Evolutionary conservation across 352 stramenopile species (phyloP), one percentile per base, ranked within the genome.

Genomic region (Elongisporangium prolatum): DNA sequence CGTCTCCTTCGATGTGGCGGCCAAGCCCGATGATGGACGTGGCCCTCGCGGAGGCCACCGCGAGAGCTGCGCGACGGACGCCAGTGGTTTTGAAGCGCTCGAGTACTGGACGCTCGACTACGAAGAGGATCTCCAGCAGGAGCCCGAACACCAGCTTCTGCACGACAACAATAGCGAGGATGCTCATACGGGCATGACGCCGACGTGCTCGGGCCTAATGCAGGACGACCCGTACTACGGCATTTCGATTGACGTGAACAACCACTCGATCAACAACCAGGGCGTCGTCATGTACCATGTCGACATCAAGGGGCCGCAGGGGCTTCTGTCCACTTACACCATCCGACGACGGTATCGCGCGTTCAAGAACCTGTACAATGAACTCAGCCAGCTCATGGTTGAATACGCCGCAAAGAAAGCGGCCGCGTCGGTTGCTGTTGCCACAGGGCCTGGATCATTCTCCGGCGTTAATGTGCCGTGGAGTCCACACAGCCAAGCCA

Each of bases 321-420:
- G 73, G 51, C 78, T 86, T 24, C 73, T 93, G 22, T 75, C 85
- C 59, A 93, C 85, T 21, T 95, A 95, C 63, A 95, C 85, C 16
- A 95, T 95, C 67, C 81, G 85, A 8, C 83, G 83, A 21, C 89
- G 85, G 52, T 95, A 90, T 65, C 86, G 79, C 47, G 83, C 90
- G 61, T 95, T 95, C 54, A 91, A 91, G 68, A 64, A 82, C 20
- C 73, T 95, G 11, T 78, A 95, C 63, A 67, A 57, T 37, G 72
- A 88, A 44, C 64, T 95, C n/a, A 72, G 62, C 18, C 75, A 88
- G 52, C 75, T 89, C 57, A 61, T 91, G 52, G 82, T 38, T 1
- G 28, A 38, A 7, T 38, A 38, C 28, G 28, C 28, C 4, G 28
- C 28, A 1, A 38, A 38, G 28, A 38, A 38, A 9, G 28, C 28